phyloP scores from a whole-genome alignment of 2,329 filamentous ascomycete species.

The Ilyonectria robusta region DNA sequence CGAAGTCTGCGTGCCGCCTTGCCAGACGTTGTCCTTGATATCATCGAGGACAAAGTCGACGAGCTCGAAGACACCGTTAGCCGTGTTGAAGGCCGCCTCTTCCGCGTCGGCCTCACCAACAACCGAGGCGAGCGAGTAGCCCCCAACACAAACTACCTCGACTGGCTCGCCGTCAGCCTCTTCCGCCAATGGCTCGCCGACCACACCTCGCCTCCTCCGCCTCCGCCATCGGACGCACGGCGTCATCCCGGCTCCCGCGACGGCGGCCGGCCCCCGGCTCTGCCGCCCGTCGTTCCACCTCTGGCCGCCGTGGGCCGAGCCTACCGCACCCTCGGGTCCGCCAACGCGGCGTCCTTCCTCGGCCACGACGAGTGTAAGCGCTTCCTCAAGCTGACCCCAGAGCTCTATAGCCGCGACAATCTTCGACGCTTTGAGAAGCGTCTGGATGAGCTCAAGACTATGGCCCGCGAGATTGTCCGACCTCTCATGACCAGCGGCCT shows the following conservation, averaged over 20 bases:
- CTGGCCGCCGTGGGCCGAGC: conserved; percentile 77
- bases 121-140: conserved; percentile 85
- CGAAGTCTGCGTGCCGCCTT: conserved; percentile 82
- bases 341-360: conserved; percentile 75
- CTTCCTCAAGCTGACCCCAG: conserved; percentile 87
- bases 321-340: conserved; percentile 82
- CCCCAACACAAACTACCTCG: conserved; percentile 84
- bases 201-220: conserved; percentile 75
- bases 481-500: conserved; percentile 89
- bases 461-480: conserved; percentile 85
- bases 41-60: conserved; percentile 96
- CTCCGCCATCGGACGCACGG: conserved; percentile 50
- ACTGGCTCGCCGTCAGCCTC: conserved; percentile 89
- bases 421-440: conserved; percentile 87
- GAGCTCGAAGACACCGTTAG: conserved; percentile 88
- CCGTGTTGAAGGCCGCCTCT: conserved; percentile 85
- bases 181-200: conserved; percentile 96
- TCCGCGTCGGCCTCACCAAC: conserved; percentile 84
- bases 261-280: conserved; percentile 49
- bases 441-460: conserved; percentile 88
- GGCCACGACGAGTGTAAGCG: conserved; percentile 89
- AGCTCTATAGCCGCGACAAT: conserved; percentile 89
- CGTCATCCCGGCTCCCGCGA: conserved; percentile 49
- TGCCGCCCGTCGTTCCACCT: conserved; percentile 58
- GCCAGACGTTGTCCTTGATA: conserved; percentile 83